These are phyloP conservation scores for Escallonia rubra DNA, from an alignment of 129 eudicot species.

Conservation along the genomic window DNA sequence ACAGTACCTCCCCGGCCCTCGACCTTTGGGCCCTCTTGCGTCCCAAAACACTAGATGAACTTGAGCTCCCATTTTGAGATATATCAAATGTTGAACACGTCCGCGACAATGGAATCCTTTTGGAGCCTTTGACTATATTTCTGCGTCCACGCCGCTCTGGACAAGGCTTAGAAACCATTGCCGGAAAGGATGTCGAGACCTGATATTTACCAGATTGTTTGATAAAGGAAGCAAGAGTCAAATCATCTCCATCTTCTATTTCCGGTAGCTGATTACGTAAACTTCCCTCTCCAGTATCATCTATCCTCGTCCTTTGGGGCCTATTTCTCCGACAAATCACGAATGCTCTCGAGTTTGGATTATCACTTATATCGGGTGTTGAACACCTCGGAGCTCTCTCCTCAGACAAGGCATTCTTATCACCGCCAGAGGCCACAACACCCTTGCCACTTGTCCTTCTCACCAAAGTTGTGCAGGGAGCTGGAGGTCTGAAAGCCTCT, in stretches of 20 bases:
- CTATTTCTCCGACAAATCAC: background rate
- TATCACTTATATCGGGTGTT: conserved; percentile 21
- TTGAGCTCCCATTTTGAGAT: too few species aligned
- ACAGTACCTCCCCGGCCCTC: too few species aligned
- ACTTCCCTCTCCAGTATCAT: background rate
- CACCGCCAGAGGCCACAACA: background rate
- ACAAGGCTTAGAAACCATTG: background rate
- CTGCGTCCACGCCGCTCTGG: too few species aligned
- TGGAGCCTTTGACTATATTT: too few species aligned
- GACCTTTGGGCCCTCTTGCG: too few species aligned
- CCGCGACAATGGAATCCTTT: too few species aligned
- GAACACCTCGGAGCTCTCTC: conserved; percentile 16
- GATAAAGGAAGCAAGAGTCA: conserved; percentile 3
- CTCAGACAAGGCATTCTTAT: background rate
- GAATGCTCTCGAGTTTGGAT: conserved; percentile 2
- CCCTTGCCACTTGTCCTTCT: background rate
- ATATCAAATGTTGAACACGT: too few species aligned
- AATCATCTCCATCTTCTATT: conserved; percentile 5
- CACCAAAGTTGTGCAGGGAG: background rate
- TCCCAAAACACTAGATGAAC: too few species aligned
- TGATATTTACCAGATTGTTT: background rate
- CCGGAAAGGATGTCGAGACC: background rate
- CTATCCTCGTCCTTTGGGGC: background rate
- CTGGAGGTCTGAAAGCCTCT: background rate
- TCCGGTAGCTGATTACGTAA: background rate